A percentile compares a stretch with the other conserved stretches of the same genome.
phyloP scores from a whole-genome alignment of 129 eudicot genomes.

The Escallonia rubra region DNA sequence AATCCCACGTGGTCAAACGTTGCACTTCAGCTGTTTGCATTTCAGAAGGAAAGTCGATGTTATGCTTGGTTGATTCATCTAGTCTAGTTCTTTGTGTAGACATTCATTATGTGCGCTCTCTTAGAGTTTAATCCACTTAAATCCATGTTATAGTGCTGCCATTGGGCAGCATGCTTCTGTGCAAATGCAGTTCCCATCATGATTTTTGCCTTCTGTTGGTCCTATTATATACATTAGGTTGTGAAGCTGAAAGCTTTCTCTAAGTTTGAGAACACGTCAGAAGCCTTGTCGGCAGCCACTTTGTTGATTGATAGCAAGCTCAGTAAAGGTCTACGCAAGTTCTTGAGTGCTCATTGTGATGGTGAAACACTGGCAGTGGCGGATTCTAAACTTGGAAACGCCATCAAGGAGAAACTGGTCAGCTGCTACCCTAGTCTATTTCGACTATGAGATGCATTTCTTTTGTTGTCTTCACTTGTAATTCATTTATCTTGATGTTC shows the following conservation, averaged over 20 bases:
- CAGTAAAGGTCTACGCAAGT: conserved; percentile 89
- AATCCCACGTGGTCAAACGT: no score
- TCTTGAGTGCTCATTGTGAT: conserved; percentile 81
- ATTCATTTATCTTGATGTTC: neutral
- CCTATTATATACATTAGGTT: conserved; percentile 31
- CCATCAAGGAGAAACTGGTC: conserved; percentile 81
- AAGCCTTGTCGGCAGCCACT: conserved; percentile 68
- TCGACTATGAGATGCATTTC: neutral
- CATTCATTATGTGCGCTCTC: no score
- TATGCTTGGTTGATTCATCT: no score
- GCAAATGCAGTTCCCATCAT: neutral
- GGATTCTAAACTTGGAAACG: conserved; percentile 79
- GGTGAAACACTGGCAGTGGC: conserved; percentile 86
- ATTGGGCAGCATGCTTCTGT: no score
- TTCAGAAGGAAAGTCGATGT: no score
- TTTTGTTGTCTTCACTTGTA: neutral
- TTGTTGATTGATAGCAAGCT: conserved; percentile 73
- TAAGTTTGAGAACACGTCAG: conserved; percentile 90
- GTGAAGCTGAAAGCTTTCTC: conserved; percentile 92
- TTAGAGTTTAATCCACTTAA: no score
- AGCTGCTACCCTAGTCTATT: conserved; percentile 7
- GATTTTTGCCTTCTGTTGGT: neutral
- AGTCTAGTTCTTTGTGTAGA: no score
- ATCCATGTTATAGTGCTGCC: no score
- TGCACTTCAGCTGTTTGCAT: no score